phyloP scores from a whole-genome alignment of 2,329 filamentous ascomycete species.

The Chaetoscypha palmicola region DNA sequence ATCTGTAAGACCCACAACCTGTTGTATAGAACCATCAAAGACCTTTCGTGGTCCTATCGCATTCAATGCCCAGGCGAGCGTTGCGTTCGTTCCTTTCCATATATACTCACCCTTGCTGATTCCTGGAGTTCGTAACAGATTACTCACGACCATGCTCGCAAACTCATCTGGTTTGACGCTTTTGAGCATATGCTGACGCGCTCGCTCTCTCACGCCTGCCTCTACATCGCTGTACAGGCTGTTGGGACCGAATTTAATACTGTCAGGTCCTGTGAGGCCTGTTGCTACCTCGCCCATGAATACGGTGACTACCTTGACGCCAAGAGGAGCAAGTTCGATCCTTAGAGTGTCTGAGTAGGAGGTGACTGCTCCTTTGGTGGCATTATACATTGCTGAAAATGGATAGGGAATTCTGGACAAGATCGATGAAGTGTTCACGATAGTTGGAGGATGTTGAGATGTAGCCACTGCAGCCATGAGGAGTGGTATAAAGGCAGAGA shows the following conservation, averaged over 20 bases:
- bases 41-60: conserved; percentile 9
- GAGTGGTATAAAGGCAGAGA: conserved; percentile 27
- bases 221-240: conserved; percentile 5
- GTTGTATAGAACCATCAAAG: conserved; percentile 3
- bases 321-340: conserved; percentile 32
- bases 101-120: conserved; percentile 7
- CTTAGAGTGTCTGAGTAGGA: conserved; percentile 36
- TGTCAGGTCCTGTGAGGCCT: conserved; percentile 2
- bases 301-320: conserved; percentile 15
- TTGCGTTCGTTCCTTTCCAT: conserved; percentile 9
- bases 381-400: conserved; percentile 37
- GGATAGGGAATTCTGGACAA: conserved; percentile 30
- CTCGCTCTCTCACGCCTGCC: neutral
- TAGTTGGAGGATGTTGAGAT: conserved; percentile 31
- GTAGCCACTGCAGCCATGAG: conserved; percentile 30
- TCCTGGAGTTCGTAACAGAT: neutral
- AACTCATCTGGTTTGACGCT: neutral
- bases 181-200: neutral
- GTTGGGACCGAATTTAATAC: neutral
- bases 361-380: conserved; percentile 38
- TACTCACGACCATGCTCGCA: neutral
- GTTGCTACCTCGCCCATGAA: conserved; percentile 13
- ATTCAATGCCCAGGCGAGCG: conserved; percentile 9
- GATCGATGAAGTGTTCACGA: conserved; percentile 35
- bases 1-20: conserved; percentile 4